phyloP scores from a whole-genome alignment of 2,329 filamentous ascomycete species.

The Paecilomyces dactylethromorphus region DNA sequence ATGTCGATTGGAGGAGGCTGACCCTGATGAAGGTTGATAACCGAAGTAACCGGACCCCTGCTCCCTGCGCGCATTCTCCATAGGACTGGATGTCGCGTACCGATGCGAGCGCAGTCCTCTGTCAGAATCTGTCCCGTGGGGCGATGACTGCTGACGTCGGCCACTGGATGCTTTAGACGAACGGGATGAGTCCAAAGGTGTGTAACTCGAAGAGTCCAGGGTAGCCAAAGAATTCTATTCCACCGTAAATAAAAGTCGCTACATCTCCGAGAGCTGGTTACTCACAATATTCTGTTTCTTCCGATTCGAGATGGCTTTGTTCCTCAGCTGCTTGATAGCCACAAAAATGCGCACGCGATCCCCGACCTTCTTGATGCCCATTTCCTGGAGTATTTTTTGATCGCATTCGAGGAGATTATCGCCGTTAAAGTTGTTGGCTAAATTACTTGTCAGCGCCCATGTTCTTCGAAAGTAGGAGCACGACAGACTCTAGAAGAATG shows the following conservation, averaged over 20 bases:
- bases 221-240: conserved; percentile 73
- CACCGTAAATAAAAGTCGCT: conserved; percentile 9
- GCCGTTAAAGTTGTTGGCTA: conserved; percentile 90
- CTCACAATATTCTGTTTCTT: conserved; percentile 81
- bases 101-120: conserved; percentile 49
- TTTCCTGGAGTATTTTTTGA: conserved; percentile 91
- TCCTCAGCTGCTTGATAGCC: conserved; percentile 75
- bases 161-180: conserved; percentile 50
- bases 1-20: conserved; percentile 47
- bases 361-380: conserved; percentile 96
- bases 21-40: conserved; percentile 48
- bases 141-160: conserved; percentile 66
- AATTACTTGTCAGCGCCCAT: conserved; percentile 12
- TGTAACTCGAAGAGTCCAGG: conserved; percentile 60
- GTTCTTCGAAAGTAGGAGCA: neutral
- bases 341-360: conserved; percentile 88
- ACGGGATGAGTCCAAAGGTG: conserved; percentile 59
- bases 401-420: conserved; percentile 96
- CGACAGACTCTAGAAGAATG: neutral
- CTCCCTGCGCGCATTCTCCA: conserved; percentile 47
- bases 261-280: conserved; percentile 5
- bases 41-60: conserved; percentile 48
- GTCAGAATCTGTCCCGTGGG: conserved; percentile 54
- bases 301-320: conserved; percentile 67
- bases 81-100: conserved; percentile 54